phyloP scores from a whole-genome alignment of 2,329 filamentous ascomycete genomes.

The Diplodia intermedia region DNA sequence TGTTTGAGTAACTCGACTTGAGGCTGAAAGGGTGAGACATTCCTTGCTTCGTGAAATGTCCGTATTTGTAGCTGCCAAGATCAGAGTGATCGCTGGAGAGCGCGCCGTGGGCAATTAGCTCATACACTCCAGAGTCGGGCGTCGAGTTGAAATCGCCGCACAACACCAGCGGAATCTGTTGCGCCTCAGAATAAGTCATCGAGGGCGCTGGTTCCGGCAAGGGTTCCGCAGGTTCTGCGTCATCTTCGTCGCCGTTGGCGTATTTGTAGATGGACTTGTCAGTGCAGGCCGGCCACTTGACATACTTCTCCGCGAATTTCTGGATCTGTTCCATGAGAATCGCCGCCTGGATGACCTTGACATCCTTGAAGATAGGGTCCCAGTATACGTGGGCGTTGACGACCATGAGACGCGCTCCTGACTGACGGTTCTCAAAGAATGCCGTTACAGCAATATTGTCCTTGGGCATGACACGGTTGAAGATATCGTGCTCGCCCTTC shows the following conservation, averaged over 20 bases:
- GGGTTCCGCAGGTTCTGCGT: slow-evolving; percentile 57
- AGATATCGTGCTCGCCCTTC: slow-evolving; percentile 96
- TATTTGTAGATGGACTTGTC: slow-evolving; percentile 71
- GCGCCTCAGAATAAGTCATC: slow-evolving; percentile 82
- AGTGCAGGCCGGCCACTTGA: slow-evolving; percentile 77
- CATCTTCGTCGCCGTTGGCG: slow-evolving; percentile 58
- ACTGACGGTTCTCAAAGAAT: slow-evolving; percentile 90
- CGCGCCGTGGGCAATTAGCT: slow-evolving; percentile 81
- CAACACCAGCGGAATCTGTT: slow-evolving; percentile 87
- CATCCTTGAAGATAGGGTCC: slow-evolving; percentile 89
- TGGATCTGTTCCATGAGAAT: slow-evolving; percentile 93
- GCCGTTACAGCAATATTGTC: slow-evolving; percentile 94
- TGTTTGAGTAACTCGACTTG: slow-evolving; percentile 84
- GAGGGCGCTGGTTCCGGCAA: slow-evolving; percentile 76
- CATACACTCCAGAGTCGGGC: slow-evolving; percentile 85
- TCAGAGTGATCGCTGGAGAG: slow-evolving; percentile 82
- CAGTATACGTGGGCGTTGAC: slow-evolving; percentile 95
- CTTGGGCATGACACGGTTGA: slow-evolving; percentile 97
- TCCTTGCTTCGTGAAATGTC: slow-evolving; percentile 88
- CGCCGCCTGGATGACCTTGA: slow-evolving; percentile 95
- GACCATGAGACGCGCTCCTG: slow-evolving; percentile 89
- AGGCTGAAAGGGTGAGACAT: slow-evolving; percentile 95
- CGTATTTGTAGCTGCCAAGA: slow-evolving; percentile 81
- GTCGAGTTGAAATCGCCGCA: slow-evolving; percentile 97
- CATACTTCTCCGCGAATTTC: slow-evolving; percentile 84